Base-by-base conservation (phyloP, 768 basidiomycete genomes). In the Suillus subaureus region DNA sequence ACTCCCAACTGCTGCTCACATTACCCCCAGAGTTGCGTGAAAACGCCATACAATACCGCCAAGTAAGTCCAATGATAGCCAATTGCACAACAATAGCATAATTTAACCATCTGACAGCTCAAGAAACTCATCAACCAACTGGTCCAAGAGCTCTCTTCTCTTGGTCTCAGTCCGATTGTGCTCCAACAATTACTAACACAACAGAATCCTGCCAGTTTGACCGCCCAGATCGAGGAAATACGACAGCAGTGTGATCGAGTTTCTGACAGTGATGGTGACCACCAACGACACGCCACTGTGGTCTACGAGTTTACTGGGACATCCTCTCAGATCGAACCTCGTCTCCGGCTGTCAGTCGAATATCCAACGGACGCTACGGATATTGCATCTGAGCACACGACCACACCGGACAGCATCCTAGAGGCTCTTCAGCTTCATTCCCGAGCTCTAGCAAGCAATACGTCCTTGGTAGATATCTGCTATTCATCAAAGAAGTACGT, bases 41-140 rank as follows among this genome's bases (percentile, higher is more conserved):
- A 26, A 90, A 88, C 73, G 89, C 92, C 1, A 90, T 97, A 63
- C 88, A 95, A 73, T 97, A 97, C 73, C 83, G 92, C 39, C 88
- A 89, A 81, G 93, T 92, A 64, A 61, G 16, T 61, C 5, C 18
- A n/a, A 12, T n/a, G 23, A 16, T n/a, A 9, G 21, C 28, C 18
- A 15, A 23, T 4, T 42, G 11, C 26, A 18, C 18, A 18, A 37
- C 13, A 8, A 21, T 28, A 35, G 31, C 21, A 33, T 35, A n/a
- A n/a, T n/a, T n/a, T 45, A 23, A 67, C 12, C 40, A n/a, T 42
- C 42, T 26, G 37, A 49, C 70, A 97, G 92, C 87, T 98, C 64
- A 97, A 98, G 79, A 94, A 92, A 70, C 79, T 96, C 37, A 96
- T 98, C 70, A 92, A 93, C 68, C 84, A 89, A 72, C 86, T 95